phyloP scores from a whole-genome alignment of 306 rosid genomes.

The Betula pendula region DNA sequence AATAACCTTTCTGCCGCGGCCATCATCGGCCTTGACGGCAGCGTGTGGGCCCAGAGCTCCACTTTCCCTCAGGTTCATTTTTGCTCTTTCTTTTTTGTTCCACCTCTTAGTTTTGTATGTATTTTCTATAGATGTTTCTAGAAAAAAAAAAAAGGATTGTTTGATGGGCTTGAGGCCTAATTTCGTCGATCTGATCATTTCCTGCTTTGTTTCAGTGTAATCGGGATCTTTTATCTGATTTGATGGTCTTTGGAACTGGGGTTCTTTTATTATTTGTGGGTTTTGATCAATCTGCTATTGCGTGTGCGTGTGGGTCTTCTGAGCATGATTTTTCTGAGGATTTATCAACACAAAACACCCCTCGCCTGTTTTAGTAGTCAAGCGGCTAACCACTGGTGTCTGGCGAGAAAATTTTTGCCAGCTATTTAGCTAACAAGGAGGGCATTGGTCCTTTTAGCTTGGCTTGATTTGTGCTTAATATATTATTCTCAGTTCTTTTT shows the following conservation, averaged over 20 bases:
- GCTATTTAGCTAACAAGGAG: not conserved
- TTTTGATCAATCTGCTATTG: not conserved
- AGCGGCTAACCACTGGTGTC: not conserved
- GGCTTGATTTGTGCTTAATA: not conserved
- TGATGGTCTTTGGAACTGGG: not conserved
- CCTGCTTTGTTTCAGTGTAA: not conserved
- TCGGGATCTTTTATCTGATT: conserved; percentile 8
- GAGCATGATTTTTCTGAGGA: not conserved
- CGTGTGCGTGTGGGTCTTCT: not conserved
- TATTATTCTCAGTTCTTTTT: not conserved
- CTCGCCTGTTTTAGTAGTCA: not conserved
- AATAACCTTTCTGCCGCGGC: conserved; percentile 67
- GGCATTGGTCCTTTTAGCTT: not conserved
- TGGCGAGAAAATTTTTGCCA: not conserved
- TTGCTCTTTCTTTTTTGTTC: too few relatives aligned
- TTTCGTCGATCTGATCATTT: not conserved
- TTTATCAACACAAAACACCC: not conserved
- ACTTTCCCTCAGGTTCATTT: conserved; percentile 71
- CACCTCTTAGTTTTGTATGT: too few relatives aligned
- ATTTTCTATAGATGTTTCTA: too few relatives aligned
- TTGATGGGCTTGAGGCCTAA: not conserved
- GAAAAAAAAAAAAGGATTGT: not conserved
- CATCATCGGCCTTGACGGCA: conserved; percentile 79
- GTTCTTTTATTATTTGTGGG: not conserved
- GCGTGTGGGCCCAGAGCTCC: conserved; percentile 86